These are phyloP conservation scores for Babesia microti DNA, from an alignment of 169 alveolate species.

Conservation along the genomic window DNA sequence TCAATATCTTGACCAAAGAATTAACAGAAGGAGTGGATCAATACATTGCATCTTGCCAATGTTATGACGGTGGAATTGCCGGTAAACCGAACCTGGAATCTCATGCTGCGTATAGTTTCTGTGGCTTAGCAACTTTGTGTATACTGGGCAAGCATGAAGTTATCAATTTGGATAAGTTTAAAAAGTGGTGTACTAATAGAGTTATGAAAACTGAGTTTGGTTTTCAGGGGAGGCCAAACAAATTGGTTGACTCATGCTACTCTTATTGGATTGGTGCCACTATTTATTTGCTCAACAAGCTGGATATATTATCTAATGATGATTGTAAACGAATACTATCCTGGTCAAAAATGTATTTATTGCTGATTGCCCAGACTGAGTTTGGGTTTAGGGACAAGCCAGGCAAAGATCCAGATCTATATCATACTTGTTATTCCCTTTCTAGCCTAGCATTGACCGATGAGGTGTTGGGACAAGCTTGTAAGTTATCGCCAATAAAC, in stretches of 20 bases:
- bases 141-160: constrained; percentile 65
- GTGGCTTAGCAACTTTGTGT: constrained; percentile 88
- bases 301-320: constrained; percentile 13
- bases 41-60: constrained; percentile 76
- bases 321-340: not conserved
- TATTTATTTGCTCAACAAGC: constrained; percentile 63
- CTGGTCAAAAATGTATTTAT: constrained; percentile 28
- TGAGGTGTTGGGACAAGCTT: constrained; percentile 1
- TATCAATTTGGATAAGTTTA: constrained; percentile 68
- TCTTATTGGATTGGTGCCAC: constrained; percentile 91
- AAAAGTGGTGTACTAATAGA: constrained; percentile 76
- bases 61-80: constrained; percentile 94
- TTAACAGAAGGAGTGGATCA: constrained; percentile 75
- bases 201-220: constrained; percentile 86
- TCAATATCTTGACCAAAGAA: constrained; percentile 72
- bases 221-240: constrained; percentile 93
- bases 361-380: constrained; percentile 50
- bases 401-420: constrained; percentile 81
- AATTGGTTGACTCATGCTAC: constrained; percentile 91
- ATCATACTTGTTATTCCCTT: constrained; percentile 89
- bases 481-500: too few species aligned
- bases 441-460: constrained; percentile 69
- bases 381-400: constrained; percentile 91
- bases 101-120: constrained; percentile 94
- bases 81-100: constrained; percentile 89